phyloP scores from a whole-genome alignment of 2,329 filamentous ascomycete species.

The Eutypella sp. region DNA sequence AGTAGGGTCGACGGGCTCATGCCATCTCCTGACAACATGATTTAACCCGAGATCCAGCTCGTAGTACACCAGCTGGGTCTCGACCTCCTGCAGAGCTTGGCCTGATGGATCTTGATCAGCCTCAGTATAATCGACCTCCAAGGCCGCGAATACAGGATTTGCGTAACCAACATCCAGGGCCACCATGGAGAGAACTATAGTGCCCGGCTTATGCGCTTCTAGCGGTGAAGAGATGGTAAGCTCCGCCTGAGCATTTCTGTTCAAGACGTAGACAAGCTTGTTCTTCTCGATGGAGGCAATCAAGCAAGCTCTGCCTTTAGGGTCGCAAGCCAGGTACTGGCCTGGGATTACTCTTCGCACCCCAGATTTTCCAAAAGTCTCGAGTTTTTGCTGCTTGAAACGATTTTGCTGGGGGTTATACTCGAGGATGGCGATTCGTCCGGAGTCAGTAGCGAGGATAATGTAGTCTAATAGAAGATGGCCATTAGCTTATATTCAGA shows the following conservation, averaged over 20 bases:
- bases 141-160: conserved; percentile 90
- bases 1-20: conserved; percentile 84
- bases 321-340: conserved; percentile 92
- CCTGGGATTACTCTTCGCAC: conserved; percentile 89
- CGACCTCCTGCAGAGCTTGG: conserved; percentile 71
- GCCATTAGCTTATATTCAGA: conserved; percentile 14
- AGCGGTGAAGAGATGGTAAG: conserved; percentile 95
- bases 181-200: conserved; percentile 81
- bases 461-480: conserved; percentile 69
- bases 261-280: conserved; percentile 97
- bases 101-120: conserved; percentile 87
- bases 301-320: conserved; percentile 90
- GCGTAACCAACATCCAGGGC: conserved; percentile 94
- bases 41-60: conserved; percentile 95
- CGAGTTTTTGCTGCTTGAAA: conserved; percentile 85
- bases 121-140: conserved; percentile 91
- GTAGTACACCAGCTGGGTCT: conserved; percentile 94
- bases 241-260: conserved; percentile 89
- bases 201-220: conserved; percentile 90
- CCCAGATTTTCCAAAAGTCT: conserved; percentile 98
- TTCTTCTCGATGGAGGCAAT: conserved; percentile 97
- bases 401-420: conserved; percentile 82
- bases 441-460: conserved; percentile 91
- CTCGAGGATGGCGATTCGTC: conserved; percentile 89
- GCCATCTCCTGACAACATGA: conserved; percentile 95